Evolutionary conservation across 2,329 filamentous ascomycete genomes (phyloP), one percentile per base, ranked within the genome.

Genomic region (Cladosporium sp.): DNA sequence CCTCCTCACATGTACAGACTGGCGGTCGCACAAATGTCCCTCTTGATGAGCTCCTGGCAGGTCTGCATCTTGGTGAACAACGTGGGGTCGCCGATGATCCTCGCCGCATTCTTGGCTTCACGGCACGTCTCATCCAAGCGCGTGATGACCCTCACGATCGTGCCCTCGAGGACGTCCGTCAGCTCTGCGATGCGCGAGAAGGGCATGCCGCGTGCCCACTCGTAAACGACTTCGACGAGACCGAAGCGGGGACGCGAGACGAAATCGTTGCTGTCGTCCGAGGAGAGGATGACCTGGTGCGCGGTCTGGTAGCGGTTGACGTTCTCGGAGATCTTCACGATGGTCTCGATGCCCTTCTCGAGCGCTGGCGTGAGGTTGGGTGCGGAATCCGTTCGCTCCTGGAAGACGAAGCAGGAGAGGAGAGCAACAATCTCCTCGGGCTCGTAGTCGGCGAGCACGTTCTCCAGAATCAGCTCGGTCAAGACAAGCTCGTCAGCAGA

Each of bases 101-200:
- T 80, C 22, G 93, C 93, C 32, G 93, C 92, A 67, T 96, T 97
- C 78, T 96, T 96, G 50, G 97, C 93, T 71, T 99, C 93, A 42
- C 93, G 80, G 66, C 93, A 99, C 7, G 90, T 96, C 78, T 99
- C 93, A 64, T 99, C 93, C 52, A 99, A 75, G 20, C 93, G 77
- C 37, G 90, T 95, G 60, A 99, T 97, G 2, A 93, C 92, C 47
- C 93, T 78, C 42, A 99, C 93, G 71, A 99, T 97, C 0, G 93
- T 97, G 1, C 93, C 93, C 70, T 99, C 93, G 62, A 97, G 83
- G 51, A 99, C 91, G 68, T 97, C 92, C 7, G 93, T 99, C 65
- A 99, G 73, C 58, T 92, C 88, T 0, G 92, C 97, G 59, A 99
- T 99, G 58, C 93, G 92, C 71, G 95, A 95, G 78, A 99, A 99